A percentile compares a stretch with the other conserved stretches of the same genome.
Conservation (phyloP, 768 basidiomycete species). For the Dictyophora rubrovolvata region DNA sequence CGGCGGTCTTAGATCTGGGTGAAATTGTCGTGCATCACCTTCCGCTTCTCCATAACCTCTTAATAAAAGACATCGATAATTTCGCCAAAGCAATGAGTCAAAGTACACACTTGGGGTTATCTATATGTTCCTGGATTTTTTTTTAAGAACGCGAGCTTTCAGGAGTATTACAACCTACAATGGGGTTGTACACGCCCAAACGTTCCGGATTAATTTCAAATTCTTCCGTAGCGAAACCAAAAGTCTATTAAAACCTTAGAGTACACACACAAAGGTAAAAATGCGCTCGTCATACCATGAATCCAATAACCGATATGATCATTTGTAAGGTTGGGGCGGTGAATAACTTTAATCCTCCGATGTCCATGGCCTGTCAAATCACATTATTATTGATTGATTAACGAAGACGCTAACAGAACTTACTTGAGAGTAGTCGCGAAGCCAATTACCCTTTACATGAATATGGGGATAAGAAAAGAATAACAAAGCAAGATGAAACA, state of each 20-base stretch:
- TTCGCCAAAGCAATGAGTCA: not conserved
- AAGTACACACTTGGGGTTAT: constrained; percentile 54
- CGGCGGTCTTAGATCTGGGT: constrained; percentile 66
- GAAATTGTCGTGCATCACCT: constrained; percentile 61
- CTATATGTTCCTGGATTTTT: constrained; percentile 51
- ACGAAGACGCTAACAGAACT: not conserved
- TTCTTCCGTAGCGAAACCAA: constrained; percentile 54
- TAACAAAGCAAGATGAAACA: not conserved
- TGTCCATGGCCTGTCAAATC: constrained; percentile 50
- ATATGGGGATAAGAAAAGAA: not conserved
- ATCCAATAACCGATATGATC: constrained; percentile 47
- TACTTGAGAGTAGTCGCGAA: constrained; percentile 60
- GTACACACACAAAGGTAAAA: too few relatives aligned
- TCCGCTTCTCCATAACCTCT: constrained; percentile 61
- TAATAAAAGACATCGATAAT: not conserved
- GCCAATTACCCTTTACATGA: constrained; percentile 47
- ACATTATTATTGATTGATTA: not conserved
- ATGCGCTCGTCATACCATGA: constrained; percentile 30
- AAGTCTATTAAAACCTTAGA: constrained; percentile 30
- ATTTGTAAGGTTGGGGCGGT: constrained; percentile 54
- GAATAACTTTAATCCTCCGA: constrained; percentile 57
- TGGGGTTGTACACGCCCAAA: constrained; percentile 67
- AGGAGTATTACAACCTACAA: constrained; percentile 29
- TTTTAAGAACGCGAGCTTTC: not conserved
- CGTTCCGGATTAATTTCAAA: constrained; percentile 65